Evolutionary conservation across 139 green algal genomes (phyloP).

Genomic region (Micractinium sp.): DNA sequence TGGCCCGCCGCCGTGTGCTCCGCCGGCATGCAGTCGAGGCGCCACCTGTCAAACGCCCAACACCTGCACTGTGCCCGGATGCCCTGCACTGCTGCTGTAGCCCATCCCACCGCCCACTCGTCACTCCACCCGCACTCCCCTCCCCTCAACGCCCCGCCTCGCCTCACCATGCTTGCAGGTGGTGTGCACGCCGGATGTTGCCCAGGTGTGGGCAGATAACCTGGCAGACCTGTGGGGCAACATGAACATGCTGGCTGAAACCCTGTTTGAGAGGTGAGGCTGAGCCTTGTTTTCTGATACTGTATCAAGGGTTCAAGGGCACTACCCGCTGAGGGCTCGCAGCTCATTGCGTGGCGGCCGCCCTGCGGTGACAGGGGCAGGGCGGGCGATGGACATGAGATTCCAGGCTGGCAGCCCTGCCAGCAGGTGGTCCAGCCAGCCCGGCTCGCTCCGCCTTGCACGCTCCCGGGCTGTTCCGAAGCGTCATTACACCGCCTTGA

Average conservation of each 20-base stretch:
- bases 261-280: background rate
- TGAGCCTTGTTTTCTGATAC: too few species aligned
- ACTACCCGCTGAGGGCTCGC: background rate
- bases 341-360: too few species aligned
- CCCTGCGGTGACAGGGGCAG: too few species aligned
- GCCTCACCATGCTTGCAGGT: background rate
- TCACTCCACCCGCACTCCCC: background rate
- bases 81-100: background rate
- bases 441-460: background rate
- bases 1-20: too few species aligned
- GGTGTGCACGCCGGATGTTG: background rate
- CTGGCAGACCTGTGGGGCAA: slow-evolving; percentile 25
- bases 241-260: slow-evolving; percentile 13
- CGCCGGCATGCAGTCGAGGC: background rate
- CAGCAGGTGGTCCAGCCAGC: too few species aligned
- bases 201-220: slow-evolving; percentile 26
- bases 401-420: too few species aligned
- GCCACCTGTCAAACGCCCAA: background rate
- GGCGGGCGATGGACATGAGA: too few species aligned
- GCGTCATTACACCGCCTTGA: background rate
- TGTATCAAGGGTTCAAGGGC: background rate
- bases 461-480: too few species aligned
- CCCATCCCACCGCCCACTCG: background rate
- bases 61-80: background rate
- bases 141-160: background rate